Conservation (phyloP, 2,329 filamentous ascomycete species). For the Sarocladiaceae sp. region DNA sequence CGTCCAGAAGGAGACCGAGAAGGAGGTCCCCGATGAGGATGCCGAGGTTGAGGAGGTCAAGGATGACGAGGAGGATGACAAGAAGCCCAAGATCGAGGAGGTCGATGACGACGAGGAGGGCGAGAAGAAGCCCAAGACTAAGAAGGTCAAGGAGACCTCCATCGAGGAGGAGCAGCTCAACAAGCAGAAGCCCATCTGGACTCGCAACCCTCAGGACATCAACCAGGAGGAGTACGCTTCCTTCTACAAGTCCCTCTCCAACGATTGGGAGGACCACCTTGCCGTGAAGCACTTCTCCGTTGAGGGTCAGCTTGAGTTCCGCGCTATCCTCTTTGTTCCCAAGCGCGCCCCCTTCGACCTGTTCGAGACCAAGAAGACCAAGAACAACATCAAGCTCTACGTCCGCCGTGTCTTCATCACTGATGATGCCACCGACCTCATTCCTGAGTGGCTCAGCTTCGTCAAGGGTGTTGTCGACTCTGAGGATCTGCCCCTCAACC, state of each 20-base stretch:
- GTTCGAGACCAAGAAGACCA: constrained; percentile 99
- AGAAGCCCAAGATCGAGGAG: constrained; percentile 95
- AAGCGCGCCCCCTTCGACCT: constrained; percentile 99
- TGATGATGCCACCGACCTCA: constrained; percentile 96
- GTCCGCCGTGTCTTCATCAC: constrained; percentile 99
- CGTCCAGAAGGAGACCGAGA: constrained; percentile 98
- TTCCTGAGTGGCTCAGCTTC: constrained; percentile 98
- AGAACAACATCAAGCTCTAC: constrained; percentile 99
- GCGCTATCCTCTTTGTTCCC: constrained; percentile 97
- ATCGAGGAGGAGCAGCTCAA: constrained; percentile 99
- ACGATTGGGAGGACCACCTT: constrained; percentile 99
- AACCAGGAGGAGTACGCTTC: constrained; percentile 92
- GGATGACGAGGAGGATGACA: constrained; percentile 70
- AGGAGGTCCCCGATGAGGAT: constrained; percentile 94
- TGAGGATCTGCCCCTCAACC: constrained; percentile 97
- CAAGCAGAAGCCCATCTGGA: constrained; percentile 99
- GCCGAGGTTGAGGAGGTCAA: constrained; percentile 63
- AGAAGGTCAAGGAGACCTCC: constrained; percentile 98
- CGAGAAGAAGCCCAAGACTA: constrained; percentile 95
- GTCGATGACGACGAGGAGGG: constrained; percentile 81
- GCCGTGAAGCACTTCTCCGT: constrained; percentile 99
- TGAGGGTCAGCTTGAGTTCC: constrained; percentile 99
- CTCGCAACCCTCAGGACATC: constrained; percentile 94
- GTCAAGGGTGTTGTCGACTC: constrained; percentile 99
- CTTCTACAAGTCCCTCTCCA: constrained; percentile 99